These are phyloP conservation scores for Trichoderma asperellum DNA, from an alignment of 2,329 filamentous ascomycete species.

Conservation along the genomic window DNA sequence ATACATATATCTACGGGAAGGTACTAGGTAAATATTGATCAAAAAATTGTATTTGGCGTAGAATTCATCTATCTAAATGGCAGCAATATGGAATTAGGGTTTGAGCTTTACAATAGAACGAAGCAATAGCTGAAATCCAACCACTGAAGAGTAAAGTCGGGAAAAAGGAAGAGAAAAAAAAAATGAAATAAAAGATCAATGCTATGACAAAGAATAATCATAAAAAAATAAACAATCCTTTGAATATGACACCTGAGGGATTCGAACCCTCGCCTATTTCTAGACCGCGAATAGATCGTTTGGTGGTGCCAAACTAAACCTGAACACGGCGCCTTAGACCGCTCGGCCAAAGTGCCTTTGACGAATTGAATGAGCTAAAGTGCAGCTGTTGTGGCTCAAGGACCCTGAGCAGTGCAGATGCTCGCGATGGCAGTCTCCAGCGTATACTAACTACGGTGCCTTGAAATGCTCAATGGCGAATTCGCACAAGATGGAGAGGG, in stretches of 20 bases:
- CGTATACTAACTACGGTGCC: neutral
- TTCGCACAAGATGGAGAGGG: neutral
- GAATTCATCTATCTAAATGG: neutral
- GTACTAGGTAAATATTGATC: neutral
- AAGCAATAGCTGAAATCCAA: neutral
- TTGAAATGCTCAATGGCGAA: neutral
- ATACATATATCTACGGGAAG: neutral
- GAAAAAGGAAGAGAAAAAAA: neutral
- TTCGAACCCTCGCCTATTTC: conserved; percentile 28
- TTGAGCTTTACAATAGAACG: neutral
- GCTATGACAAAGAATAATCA: neutral
- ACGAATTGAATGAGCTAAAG: neutral
- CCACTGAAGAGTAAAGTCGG: neutral
- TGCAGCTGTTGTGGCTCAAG: neutral
- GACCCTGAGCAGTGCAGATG: neutral
- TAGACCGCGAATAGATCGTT: conserved; percentile 22
- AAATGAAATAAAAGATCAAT: neutral
- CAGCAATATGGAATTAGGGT: neutral
- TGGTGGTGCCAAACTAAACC: conserved; percentile 28
- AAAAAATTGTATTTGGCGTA: neutral
- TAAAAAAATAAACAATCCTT: neutral
- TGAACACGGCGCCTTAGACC: conserved; percentile 28
- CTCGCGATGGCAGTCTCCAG: neutral
- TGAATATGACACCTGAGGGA: conserved; percentile 23
- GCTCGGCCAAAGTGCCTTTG: conserved; percentile 33